Conservation (phyloP, 148 eudicot species). For the Vaccinium darrowii region DNA sequence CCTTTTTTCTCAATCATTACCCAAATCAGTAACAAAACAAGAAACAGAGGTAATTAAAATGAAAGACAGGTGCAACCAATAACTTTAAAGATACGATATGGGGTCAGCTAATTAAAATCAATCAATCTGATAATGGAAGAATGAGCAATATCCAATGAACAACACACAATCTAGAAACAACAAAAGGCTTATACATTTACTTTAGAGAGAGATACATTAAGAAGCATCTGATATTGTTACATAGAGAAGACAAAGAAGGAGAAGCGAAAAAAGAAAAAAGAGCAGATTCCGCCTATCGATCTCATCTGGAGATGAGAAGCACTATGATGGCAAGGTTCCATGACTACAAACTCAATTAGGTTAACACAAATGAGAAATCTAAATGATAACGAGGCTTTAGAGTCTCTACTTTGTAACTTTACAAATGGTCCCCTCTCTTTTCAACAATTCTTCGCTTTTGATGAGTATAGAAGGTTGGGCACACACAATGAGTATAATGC, state of each 20-base stretch:
- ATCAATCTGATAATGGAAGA: not conserved
- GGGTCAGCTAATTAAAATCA: not conserved
- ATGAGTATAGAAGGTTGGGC: not conserved
- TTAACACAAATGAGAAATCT: not conserved
- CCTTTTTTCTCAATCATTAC: constrained; percentile 32
- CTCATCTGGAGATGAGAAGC: not conserved
- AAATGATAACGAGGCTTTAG: not conserved
- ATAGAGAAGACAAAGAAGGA: not conserved
- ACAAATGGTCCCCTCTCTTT: not conserved
- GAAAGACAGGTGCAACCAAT: not conserved
- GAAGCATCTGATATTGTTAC: not conserved
- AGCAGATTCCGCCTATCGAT: not conserved
- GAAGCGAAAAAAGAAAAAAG: not conserved
- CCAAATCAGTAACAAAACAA: constrained; percentile 11
- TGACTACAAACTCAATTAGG: constrained; percentile 6
- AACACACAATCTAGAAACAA: not conserved
- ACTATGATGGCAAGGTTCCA: not conserved
- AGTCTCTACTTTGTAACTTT: not conserved
- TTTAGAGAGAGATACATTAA: not conserved
- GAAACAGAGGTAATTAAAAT: not conserved
- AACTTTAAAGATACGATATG: not conserved
- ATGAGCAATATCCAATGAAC: not conserved
- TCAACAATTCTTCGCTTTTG: not conserved
- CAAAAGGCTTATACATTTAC: not conserved
- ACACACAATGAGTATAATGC: not conserved